Evolutionary conservation across 1,139 yeast species (phyloP).

Genomic region (Hansenula lynferdii): DNA sequence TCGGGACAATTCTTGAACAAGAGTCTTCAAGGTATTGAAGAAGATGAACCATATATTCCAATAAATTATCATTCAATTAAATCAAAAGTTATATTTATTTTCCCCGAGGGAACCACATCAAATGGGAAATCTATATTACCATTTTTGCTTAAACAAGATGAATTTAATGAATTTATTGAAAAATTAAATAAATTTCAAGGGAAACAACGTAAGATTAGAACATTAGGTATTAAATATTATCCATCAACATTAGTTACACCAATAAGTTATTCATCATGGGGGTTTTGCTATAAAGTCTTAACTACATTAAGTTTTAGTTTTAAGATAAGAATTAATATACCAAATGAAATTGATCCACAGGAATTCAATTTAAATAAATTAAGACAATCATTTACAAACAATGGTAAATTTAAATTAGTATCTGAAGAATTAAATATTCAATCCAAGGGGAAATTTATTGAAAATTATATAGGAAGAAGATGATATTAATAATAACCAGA

Average conservation of each 20-base stretch:
- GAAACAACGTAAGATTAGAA: constrained; percentile 31
- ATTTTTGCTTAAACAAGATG: constrained; percentile 27
- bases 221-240: constrained; percentile 38
- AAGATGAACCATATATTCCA: not conserved
- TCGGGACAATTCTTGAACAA: constrained; percentile 33
- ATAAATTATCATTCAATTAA: constrained; percentile 16
- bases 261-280: constrained; percentile 11
- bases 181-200: constrained; percentile 8
- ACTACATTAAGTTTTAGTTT: constrained; percentile 21
- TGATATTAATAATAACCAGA: constrained; percentile 7
- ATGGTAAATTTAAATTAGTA: constrained; percentile 34
- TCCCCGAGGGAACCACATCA: constrained; percentile 68
- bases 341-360: constrained; percentile 14
- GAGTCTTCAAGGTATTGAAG: constrained; percentile 25
- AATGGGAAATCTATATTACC: constrained; percentile 59
- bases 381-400: constrained; percentile 31
- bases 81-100: constrained; percentile 39
- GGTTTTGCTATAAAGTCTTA: constrained; percentile 17
- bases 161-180: constrained; percentile 18
- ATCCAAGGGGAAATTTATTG: constrained; percentile 30
- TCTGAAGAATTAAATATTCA: constrained; percentile 27
- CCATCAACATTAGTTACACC: constrained; percentile 33
- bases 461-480: constrained; percentile 18
- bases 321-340: constrained; percentile 25
- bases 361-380: constrained; percentile 22